Conservation (phyloP, 208 protist genomes). For the Crithidia expoeki region DNA sequence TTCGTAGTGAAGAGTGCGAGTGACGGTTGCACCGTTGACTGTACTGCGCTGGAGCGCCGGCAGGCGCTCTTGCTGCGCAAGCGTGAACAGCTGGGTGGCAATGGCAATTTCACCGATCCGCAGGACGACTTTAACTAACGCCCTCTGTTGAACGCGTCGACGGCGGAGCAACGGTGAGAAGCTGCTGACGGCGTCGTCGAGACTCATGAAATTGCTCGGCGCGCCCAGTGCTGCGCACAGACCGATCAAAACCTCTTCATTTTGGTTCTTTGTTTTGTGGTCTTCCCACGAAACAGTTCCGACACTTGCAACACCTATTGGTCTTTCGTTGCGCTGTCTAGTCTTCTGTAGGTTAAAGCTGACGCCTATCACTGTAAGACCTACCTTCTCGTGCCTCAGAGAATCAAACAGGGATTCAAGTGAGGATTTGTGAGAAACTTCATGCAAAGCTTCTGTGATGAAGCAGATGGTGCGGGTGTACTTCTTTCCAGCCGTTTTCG, state of each 20-base stretch:
- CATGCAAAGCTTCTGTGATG: slow-evolving; percentile 78
- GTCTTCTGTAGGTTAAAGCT: slow-evolving; percentile 30
- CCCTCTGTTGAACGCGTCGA: slow-evolving; percentile 49
- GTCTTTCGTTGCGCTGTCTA: background rate
- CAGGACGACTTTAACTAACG: slow-evolving; percentile 53
- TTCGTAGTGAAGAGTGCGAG: slow-evolving; percentile 31
- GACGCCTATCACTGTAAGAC: slow-evolving; percentile 84
- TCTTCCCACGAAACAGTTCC: slow-evolving; percentile 14
- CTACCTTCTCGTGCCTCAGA: slow-evolving; percentile 45
- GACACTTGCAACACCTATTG: background rate
- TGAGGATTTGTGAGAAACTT: slow-evolving; percentile 72
- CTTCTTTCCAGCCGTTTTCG: slow-evolving; percentile 45
- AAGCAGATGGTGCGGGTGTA: slow-evolving; percentile 86
- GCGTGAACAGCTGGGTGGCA: slow-evolving; percentile 75
- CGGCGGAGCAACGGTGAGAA: slow-evolving; percentile 34
- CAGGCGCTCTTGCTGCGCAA: slow-evolving; percentile 55
- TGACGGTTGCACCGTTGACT: slow-evolving; percentile 43
- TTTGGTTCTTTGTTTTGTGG: slow-evolving; percentile 50
- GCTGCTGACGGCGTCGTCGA: slow-evolving; percentile 43
- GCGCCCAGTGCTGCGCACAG: slow-evolving; percentile 44
- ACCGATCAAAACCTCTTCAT: slow-evolving; percentile 63
- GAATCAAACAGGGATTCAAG: slow-evolving; percentile 47
- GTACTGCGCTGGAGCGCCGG: slow-evolving; percentile 69
- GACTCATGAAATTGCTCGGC: slow-evolving; percentile 47
- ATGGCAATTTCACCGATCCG: slow-evolving; percentile 70